Base-by-base conservation (phyloP, 768 basidiomycete species). In the Porpolomopsis calyptriformis region DNA sequence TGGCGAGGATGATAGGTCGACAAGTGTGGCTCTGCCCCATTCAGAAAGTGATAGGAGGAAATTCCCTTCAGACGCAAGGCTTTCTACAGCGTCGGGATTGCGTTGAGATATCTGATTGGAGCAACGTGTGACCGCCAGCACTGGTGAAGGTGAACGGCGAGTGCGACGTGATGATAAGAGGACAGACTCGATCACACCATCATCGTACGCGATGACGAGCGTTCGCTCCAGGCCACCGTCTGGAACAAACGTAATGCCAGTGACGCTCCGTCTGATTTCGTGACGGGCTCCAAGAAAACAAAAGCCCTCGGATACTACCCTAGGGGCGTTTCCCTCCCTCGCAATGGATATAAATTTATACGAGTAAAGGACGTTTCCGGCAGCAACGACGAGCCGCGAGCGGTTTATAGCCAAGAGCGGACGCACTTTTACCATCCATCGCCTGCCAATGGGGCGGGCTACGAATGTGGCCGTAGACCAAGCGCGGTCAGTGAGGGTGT, bases 371-470 rank as follows among this genome's bases (percentile, higher is more conserved):
- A 57, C 55, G 50, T 62, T 64, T 9, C 81, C 82, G 4, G 80
- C 76, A 11, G 76, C 80, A 35, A 85, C 72, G 29, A 83, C 49
- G 1, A 87, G 63, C 6, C 78, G 66, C 22, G 74, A 74, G 14
- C 61, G 45, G 45, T 69, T 80, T 47, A 80, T 67, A 22, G 78
- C 73, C 29, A 86, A 56, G 10, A 68, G 53, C 4, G 84, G 79
- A 47, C 75, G 79, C 4, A 71, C 59, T 53, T 73, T 82, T 19
- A 65, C 67, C 4, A 53, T 11, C 83, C 83, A 86, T 8, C 72
- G 69, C 20, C 65, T 64, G 18, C 78, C 74, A 7, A 86, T 67
- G 1, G 82, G 83, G 1, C 80, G 73, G 3, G 82, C 81, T 18
- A 82, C 61, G 48, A 83, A 83, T 37, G 63, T 55, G 34, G 58